Base-by-base conservation (phyloP, 768 basidiomycete species). In the Leucocoprinus sp. region DNA sequence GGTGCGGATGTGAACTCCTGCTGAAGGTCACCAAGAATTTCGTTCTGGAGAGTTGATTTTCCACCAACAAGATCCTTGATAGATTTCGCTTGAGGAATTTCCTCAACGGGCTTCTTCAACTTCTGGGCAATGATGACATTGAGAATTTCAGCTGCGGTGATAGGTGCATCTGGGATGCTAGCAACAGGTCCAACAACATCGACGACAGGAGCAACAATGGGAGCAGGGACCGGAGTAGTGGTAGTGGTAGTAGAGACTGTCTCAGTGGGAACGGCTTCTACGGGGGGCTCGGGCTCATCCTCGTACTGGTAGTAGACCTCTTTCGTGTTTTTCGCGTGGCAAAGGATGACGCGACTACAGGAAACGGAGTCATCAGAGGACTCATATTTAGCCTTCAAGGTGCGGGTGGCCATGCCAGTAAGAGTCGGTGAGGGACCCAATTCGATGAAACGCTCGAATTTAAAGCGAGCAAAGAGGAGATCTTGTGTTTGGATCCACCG, bases 401-500 rank as follows among this genome's bases (percentile, higher is more conserved):
- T 93, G 24, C 91, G 80, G 5, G 76, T 74, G 1, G 92, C 92
- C 93, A 95, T 95, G 26, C 93, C 95, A 8, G 90, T 91, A 43
- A 98, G 75, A 7, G 93, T 97, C 2, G 96, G 96, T 3, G 92
- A 92, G 31, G 96, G 96, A 23, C 96, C 96, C 42, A 99, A 70
- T 62, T 99, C 96, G 56, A 99, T 84, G 56, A 98, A 74, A 12
- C 95, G 82, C 64, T 97, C 95, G 57, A 96, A 96, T 36, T 72
- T 71, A 71, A 80, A 96, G 7, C 80, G 65, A 8, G 72, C 76
- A 71, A 99, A 99, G 47, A 99, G 75, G 19, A 86, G 75, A 57
- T 99, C 95, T 60, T 99, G 96, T 0, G 95, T 99, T 69, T 98
- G 89, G 56, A 99, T 99, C 96, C 96, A 99, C 40, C 93, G 86